A percentile compares a stretch with the other conserved stretches of the same genome.
phyloP scores from a whole-genome alignment of 352 stramenopile species.

The Phytophthora sp. region DNA sequence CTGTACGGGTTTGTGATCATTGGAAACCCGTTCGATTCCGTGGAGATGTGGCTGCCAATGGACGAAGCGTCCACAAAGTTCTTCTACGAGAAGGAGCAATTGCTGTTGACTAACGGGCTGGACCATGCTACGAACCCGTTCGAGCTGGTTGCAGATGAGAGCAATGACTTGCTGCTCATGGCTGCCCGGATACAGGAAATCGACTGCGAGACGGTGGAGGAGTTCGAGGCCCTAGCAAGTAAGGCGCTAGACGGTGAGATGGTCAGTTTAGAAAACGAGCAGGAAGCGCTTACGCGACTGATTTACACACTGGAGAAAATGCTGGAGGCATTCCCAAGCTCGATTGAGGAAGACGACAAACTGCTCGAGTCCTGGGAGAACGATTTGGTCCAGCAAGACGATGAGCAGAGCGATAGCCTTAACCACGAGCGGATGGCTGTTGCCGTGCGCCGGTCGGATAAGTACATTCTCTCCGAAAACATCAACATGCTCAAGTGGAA shows the following conservation, averaged over 20 bases:
- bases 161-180: conserved; percentile 74
- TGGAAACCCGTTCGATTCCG: conserved; percentile 68
- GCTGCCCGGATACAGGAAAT: conserved; percentile 71
- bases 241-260: conserved; percentile 64
- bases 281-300: conserved; percentile 50
- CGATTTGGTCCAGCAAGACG: conserved; percentile 14
- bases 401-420: conserved; percentile 25
- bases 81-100: conserved; percentile 51
- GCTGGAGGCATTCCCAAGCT: conserved; percentile 52
- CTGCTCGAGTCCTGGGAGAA: conserved; percentile 39
- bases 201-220: conserved; percentile 46
- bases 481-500: conserved; percentile 78
- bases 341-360: conserved; percentile 50
- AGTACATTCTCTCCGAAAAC: conserved; percentile 66
- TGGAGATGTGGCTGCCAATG: conserved; percentile 82
- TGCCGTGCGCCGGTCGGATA: conserved; percentile 61
- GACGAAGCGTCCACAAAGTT: conserved; percentile 45
- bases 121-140: conserved; percentile 67
- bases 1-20: conserved; percentile 83
- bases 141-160: conserved; percentile 64
- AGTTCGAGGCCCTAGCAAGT: conserved; percentile 41
- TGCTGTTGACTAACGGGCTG: conserved; percentile 57
- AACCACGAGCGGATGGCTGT: conserved; percentile 66
- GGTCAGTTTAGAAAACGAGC: conserved; percentile 62
- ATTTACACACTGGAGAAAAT: conserved; percentile 72